These are phyloP conservation scores for Cladosporium sp. DNA, from an alignment of 2,329 filamentous ascomycete genomes.

Conservation along the genomic window DNA sequence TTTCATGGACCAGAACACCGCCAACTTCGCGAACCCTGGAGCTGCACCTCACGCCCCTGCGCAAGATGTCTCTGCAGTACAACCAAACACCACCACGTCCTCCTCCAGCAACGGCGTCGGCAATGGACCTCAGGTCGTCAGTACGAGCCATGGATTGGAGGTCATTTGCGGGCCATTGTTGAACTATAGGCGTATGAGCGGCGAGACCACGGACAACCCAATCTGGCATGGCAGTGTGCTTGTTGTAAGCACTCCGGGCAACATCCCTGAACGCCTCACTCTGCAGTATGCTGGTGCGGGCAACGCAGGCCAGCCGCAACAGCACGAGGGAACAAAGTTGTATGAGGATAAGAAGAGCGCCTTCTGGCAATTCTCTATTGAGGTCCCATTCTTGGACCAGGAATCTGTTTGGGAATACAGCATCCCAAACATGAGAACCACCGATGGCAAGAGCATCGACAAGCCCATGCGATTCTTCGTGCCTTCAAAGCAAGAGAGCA, in stretches of 20 bases:
- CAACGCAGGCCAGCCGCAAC: conserved; percentile 23
- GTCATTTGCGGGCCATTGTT: conserved; percentile 68
- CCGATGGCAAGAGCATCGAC: conserved; percentile 20
- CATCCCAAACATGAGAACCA: conserved; percentile 56
- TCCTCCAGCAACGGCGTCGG: conserved; percentile 33
- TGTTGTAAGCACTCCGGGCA: conserved; percentile 71
- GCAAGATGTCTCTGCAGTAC: neutral
- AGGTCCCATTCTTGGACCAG: conserved; percentile 62
- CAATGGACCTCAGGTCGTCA: conserved; percentile 38
- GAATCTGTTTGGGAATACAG: conserved; percentile 77
- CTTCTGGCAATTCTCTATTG: conserved; percentile 56
- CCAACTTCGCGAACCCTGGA: neutral
- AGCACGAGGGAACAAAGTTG: conserved; percentile 47
- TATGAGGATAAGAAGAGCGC: conserved; percentile 56
- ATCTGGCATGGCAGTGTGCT: conserved; percentile 82
- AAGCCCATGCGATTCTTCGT: conserved; percentile 50
- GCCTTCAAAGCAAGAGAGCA: conserved; percentile 56
- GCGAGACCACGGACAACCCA: conserved; percentile 38
- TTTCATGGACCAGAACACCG: neutral
- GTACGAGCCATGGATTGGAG: conserved; percentile 43
- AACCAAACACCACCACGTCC: neutral
- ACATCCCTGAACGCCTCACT: conserved; percentile 56
- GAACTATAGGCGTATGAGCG: conserved; percentile 72
- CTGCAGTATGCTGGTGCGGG: conserved; percentile 41
- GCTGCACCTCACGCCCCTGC: neutral